phyloP scores from a whole-genome alignment of 1,139 yeast genomes.

The Saccharomycopsis crataegensis region DNA sequence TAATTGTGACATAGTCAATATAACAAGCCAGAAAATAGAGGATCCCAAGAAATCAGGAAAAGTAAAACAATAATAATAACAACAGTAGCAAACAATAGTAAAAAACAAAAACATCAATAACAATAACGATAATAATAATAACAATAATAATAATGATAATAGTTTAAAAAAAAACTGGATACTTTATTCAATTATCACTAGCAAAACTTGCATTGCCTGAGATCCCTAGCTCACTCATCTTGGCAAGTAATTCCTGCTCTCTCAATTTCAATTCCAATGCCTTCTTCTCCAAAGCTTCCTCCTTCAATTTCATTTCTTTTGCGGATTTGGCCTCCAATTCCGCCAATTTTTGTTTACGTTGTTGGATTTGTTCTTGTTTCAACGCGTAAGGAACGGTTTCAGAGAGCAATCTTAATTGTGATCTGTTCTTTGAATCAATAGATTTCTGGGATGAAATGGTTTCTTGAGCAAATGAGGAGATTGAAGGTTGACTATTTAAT shows the following conservation, averaged over 20 bases:
- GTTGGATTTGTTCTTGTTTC: conserved; percentile 66
- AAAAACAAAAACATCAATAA: background rate
- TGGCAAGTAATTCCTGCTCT: conserved; percentile 36
- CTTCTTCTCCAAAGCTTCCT: conserved; percentile 67
- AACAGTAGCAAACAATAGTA: background rate
- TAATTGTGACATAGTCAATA: too few species aligned
- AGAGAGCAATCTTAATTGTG: conserved; percentile 65
- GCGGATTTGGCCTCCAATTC: conserved; percentile 76
- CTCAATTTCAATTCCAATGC: conserved; percentile 66
- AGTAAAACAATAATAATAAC: background rate
- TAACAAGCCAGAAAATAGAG: too few species aligned
- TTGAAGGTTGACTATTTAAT: conserved; percentile 10
- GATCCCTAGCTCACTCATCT: conserved; percentile 11
- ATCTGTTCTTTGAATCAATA: conserved; percentile 33
- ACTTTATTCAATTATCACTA: background rate
- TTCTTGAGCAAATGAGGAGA: conserved; percentile 2
- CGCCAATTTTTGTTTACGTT: conserved; percentile 70
- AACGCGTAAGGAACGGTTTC: conserved; percentile 77
- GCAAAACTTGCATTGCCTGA: background rate
- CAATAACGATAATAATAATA: background rate
- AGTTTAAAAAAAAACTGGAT: background rate
- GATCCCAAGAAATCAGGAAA: too few species aligned
- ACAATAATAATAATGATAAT: background rate
- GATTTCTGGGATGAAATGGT: conserved; percentile 3
- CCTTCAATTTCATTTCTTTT: conserved; percentile 60